phyloP scores from a whole-genome alignment of 1,284 basidiomycete species.

The Gyrodon tennesseensis region DNA sequence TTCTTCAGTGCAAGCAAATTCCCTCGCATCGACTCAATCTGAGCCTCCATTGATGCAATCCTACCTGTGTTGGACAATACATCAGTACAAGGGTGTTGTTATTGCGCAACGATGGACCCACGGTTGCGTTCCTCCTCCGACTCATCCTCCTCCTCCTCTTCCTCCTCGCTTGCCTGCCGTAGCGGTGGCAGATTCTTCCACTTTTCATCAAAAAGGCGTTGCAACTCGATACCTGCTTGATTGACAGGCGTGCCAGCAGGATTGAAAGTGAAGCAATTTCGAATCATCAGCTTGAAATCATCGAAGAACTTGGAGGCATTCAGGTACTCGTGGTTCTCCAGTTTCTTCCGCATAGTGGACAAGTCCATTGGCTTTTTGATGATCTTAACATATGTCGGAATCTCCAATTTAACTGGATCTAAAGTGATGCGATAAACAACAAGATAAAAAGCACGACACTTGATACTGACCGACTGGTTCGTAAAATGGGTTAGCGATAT shows the following conservation, averaged over 20 bases:
- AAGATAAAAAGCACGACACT: neutral
- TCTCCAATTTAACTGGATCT: constrained; percentile 77
- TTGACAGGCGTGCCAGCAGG: constrained; percentile 86
- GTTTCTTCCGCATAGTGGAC: constrained; percentile 81
- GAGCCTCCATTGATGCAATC: constrained; percentile 69
- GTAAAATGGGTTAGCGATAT: constrained; percentile 83
- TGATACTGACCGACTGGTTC: constrained; percentile 80
- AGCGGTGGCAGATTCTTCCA: constrained; percentile 78
- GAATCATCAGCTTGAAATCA: constrained; percentile 93
- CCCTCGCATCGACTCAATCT: constrained; percentile 70
- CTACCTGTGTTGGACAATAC: constrained; percentile 50
- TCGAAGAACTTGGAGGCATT: constrained; percentile 78
- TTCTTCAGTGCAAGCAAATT: constrained; percentile 64
- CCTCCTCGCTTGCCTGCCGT: constrained; percentile 54
- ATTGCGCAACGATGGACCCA: constrained; percentile 43
- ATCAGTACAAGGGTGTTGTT: constrained; percentile 23
- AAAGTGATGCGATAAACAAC: constrained; percentile 10
- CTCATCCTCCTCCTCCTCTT: constrained; percentile 55
- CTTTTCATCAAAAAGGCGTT: constrained; percentile 88
- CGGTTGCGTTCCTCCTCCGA: constrained; percentile 59
- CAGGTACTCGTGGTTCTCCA: constrained; percentile 74
- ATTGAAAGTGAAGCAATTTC: constrained; percentile 94
- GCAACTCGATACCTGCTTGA: constrained; percentile 76
- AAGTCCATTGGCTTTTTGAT: constrained; percentile 97
- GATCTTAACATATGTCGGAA: constrained; percentile 84